These are phyloP conservation scores for Trapa incisa DNA, from an alignment of 345 rosid species.

Conservation along the genomic window DNA sequence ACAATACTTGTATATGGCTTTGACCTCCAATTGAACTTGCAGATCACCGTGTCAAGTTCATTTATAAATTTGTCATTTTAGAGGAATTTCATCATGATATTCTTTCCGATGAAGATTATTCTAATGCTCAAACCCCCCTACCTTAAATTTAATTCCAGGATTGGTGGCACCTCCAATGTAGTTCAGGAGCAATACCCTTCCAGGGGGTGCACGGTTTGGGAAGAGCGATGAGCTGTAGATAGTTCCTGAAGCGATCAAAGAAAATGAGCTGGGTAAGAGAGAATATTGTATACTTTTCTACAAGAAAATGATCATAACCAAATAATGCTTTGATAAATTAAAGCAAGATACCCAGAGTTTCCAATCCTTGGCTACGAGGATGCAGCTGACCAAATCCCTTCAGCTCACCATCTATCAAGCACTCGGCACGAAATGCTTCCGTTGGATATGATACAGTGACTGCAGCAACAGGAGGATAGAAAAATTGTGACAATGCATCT, in stretches of 20 bases:
- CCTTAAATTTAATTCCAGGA: constrained; percentile 72
- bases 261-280: background rate
- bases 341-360: constrained; percentile 63
- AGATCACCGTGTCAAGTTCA: too few species aligned
- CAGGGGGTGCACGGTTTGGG: constrained; percentile 75
- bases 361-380: constrained; percentile 97
- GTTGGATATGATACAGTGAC: constrained; percentile 79
- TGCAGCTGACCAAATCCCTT: constrained; percentile 96
- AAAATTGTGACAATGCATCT: constrained; percentile 61
- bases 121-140: constrained; percentile 7
- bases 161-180: constrained; percentile 84
- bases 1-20: background rate
- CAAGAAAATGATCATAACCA: background rate
- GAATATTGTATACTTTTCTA: background rate
- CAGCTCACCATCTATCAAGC: constrained; percentile 75
- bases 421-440: constrained; percentile 66
- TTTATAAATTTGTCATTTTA: too few species aligned
- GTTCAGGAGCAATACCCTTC: constrained; percentile 68
- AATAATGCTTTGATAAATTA: background rate
- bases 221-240: constrained; percentile 92
- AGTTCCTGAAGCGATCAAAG: constrained; percentile 40
- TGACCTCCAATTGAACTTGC: too few species aligned
- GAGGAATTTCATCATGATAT: background rate
- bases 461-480: constrained; percentile 94
- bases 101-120: background rate